Percentiles rank a stretch among this genome's conserved stretches.
phyloP scores from a whole-genome alignment of 768 basidiomycete genomes.

The Cyathus striatus region DNA sequence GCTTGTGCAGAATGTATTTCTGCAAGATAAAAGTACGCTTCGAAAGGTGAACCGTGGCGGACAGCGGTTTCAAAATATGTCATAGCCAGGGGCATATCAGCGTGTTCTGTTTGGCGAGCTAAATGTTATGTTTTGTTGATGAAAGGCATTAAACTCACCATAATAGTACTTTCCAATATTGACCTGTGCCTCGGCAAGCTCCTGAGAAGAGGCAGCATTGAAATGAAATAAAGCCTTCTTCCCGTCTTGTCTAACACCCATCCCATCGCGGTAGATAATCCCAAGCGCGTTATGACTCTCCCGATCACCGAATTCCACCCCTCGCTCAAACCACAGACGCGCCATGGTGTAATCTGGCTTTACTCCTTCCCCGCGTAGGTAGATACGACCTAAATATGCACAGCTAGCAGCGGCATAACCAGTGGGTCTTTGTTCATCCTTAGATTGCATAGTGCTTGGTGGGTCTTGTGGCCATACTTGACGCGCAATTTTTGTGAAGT shows the following conservation, averaged over 20 bases:
- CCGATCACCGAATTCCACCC: conserved; percentile 71
- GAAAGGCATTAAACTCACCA: conserved; percentile 12
- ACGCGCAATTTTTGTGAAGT: conserved; percentile 82
- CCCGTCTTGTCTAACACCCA: conserved; percentile 61
- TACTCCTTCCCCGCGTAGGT: conserved; percentile 88
- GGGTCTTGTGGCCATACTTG: conserved; percentile 87
- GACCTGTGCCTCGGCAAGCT: conserved; percentile 89
- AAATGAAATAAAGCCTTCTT: conserved; percentile 67
- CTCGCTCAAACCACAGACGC: conserved; percentile 94
- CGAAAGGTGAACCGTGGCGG: conserved; percentile 85
- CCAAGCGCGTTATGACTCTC: conserved; percentile 90
- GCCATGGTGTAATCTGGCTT: conserved; percentile 70
- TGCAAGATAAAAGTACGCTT: conserved; percentile 92
- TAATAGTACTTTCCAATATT: conserved; percentile 82
- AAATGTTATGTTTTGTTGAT: conserved; percentile 14
- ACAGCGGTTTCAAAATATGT: conserved; percentile 82
- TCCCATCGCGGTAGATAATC: conserved; percentile 87
- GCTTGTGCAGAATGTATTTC: conserved; percentile 68
- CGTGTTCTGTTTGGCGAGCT: conserved; percentile 42
- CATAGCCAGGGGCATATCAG: conserved; percentile 62
- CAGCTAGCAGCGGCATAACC: conserved; percentile 75
- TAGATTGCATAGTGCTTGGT: conserved; percentile 42
- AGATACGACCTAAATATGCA: conserved; percentile 91
- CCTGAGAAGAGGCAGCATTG: conserved; percentile 74
- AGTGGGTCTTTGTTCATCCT: conserved; percentile 49